A percentile compares a stretch with the other conserved stretches of the same genome.
phyloP scores from a whole-genome alignment of 164 flowering plant species.

The Sedum album region DNA sequence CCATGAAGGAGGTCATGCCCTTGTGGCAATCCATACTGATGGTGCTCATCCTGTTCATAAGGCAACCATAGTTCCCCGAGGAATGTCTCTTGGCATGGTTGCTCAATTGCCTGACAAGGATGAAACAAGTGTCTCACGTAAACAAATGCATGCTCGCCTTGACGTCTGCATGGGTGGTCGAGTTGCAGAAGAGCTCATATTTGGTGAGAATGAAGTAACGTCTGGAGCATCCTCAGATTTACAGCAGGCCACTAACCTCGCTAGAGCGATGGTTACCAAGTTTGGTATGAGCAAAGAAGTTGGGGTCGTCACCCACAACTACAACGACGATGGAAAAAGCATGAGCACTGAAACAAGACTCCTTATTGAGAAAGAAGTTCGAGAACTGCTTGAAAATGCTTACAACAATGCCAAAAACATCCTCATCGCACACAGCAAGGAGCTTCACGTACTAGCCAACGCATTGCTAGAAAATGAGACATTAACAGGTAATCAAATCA shows the following conservation, averaged over 20 bases:
- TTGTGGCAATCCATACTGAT: slow-evolving; percentile 89
- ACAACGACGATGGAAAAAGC: slow-evolving; percentile 72
- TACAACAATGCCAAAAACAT: slow-evolving; percentile 82
- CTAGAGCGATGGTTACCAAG: slow-evolving; percentile 82
- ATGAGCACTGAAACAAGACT: slow-evolving; percentile 92
- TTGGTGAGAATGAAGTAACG: slow-evolving; percentile 84
- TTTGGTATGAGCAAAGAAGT: slow-evolving; percentile 89
- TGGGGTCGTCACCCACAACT: slow-evolving; percentile 78
- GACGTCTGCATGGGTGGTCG: slow-evolving; percentile 97
- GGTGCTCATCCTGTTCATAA: slow-evolving; percentile 95
- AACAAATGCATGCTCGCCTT: slow-evolving; percentile 90
- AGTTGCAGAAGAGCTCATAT: slow-evolving; percentile 91
- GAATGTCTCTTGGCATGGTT: slow-evolving; percentile 89
- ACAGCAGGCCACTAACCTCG: slow-evolving; percentile 64
- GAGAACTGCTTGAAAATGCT: slow-evolving; percentile 52
- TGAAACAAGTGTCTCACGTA: slow-evolving; percentile 67
- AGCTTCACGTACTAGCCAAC: slow-evolving; percentile 85
- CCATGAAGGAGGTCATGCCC: slow-evolving; percentile 98
- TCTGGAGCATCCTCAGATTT: slow-evolving; percentile 83
- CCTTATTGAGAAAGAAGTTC: slow-evolving; percentile 74
- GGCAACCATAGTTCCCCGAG: slow-evolving; percentile 89
- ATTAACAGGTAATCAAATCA: slow-evolving; percentile 34
- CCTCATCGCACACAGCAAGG: slow-evolving; percentile 58
- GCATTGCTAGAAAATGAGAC: slow-evolving; percentile 87
- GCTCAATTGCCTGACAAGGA: slow-evolving; percentile 81